Base-by-base conservation (phyloP, 371 early-diverging fungal genomes). In the Synchytrium microbalum region DNA sequence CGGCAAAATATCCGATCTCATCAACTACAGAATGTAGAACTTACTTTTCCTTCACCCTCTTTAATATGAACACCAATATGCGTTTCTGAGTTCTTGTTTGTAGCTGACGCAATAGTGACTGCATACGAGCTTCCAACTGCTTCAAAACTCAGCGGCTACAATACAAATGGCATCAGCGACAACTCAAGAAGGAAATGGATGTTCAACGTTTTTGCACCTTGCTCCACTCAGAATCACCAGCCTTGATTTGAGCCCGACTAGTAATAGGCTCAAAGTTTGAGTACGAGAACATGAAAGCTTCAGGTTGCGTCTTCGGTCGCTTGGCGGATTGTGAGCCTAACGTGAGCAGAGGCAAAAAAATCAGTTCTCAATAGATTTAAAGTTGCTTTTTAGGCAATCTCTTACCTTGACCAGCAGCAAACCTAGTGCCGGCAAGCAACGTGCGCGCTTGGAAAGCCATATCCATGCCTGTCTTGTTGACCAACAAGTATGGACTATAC, bases 261-360 rank as follows among this genome's bases (percentile, higher is more conserved):
- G 89, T 77, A 0, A 79, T 60, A 32, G 87, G 84, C 59, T 94
- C 93, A 55, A 81, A 80, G 38, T 78, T 86, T 0, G 89, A 89
- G 71, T 93, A 96, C 3, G 95, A 94, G 70, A 93, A 96, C 93
- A 98, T 91, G 51, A 93, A 84, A 5, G 98, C 96, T 26, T 82
- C 66, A 10, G 46, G 46, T 38, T 38, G 46, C 46, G 46, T 38
- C 19, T 19, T 38, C 19, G 46, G 46, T 19, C 46, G 46, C n/a
- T n/a, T n/a, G n/a, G n/a, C n/a, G n/a, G n/a, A n/a, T n/a, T n/a
- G n/a, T n/a, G n/a, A n/a, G n/a, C n/a, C n/a, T n/a, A n/a, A n/a
- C n/a, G n/a, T n/a, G 74, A 1, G 84, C 77, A 0, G 8, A 16
- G 27, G 54, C 60, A 2, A 23, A n/a, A n/a, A n/a, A n/a, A n/a